These are phyloP conservation scores for Pyrenophora tritici-repentis DNA, from an alignment of 2,329 filamentous ascomycete genomes.

Conservation along the genomic window DNA sequence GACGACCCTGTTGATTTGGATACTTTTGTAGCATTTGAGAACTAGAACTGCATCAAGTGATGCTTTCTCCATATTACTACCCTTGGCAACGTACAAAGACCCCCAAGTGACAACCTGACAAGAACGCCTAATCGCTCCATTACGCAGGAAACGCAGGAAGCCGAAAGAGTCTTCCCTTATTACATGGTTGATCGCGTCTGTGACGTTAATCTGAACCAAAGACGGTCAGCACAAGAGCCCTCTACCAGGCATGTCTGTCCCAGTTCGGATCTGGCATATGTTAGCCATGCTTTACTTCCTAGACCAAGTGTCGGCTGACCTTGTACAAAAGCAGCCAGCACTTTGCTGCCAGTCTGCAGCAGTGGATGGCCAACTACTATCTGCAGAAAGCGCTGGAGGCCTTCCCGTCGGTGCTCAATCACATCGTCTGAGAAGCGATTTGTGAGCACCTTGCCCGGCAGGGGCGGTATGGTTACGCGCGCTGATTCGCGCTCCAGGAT, in stretches of 20 bases:
- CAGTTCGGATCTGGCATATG: conserved; percentile 72
- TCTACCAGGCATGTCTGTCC: conserved; percentile 64
- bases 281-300: conserved; percentile 15
- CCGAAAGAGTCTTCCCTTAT: background rate
- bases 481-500: conserved; percentile 95
- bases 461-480: conserved; percentile 90
- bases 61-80: conserved; percentile 1
- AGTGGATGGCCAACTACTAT: conserved; percentile 97
- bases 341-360: conserved; percentile 96
- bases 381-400: conserved; percentile 92
- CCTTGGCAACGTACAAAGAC: conserved; percentile 4
- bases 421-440: conserved; percentile 98
- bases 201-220: background rate
- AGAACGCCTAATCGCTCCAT: conserved; percentile 31
- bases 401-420: conserved; percentile 90
- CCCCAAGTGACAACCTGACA: conserved; percentile 7
- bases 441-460: conserved; percentile 97
- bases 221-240: background rate
- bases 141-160: conserved; percentile 23
- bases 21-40: background rate
- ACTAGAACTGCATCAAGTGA: conserved; percentile 6
- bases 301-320: conserved; percentile 59
- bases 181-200: background rate
- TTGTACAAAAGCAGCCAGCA: conserved; percentile 94
- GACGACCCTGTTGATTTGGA: background rate